Evolutionary conservation across 257 asterid species (phyloP).

Genomic region (Solanum stenotomum): DNA sequence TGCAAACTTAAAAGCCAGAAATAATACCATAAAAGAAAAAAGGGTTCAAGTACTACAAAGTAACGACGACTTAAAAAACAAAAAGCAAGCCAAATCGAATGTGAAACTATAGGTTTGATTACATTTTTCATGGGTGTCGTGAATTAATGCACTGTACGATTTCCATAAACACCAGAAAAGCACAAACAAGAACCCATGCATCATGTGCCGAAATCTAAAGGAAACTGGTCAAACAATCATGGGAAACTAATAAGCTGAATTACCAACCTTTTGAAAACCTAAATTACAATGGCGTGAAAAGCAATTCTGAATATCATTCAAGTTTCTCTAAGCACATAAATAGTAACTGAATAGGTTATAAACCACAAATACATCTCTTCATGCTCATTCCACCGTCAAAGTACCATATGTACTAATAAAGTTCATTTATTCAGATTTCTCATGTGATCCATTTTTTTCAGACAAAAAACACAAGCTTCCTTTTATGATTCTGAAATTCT

Average conservation of each 20-base stretch:
- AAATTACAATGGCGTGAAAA: neutral
- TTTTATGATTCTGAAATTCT: neutral
- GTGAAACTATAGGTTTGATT: neutral
- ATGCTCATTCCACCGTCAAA: neutral
- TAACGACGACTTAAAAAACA: neutral
- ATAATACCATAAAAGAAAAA: neutral
- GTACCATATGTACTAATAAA: no score
- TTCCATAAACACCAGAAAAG: neutral
- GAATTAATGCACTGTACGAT: neutral
- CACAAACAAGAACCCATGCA: neutral
- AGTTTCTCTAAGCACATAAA: neutral
- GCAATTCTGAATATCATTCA: neutral
- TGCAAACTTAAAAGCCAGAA: neutral
- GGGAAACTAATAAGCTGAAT: slow-evolving; percentile 3
- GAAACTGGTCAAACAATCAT: neutral
- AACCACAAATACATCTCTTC: neutral
- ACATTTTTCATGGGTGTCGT: neutral
- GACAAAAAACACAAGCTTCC: neutral
- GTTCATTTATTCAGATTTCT: neutral
- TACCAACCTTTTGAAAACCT: neutral
- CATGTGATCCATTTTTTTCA: neutral
- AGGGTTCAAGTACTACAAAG: neutral
- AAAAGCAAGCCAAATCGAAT: neutral
- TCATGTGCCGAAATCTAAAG: neutral
- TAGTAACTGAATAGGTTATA: neutral